phyloP scores from a whole-genome alignment of 768 basidiomycete genomes.

The Pleurotus eryngii region DNA sequence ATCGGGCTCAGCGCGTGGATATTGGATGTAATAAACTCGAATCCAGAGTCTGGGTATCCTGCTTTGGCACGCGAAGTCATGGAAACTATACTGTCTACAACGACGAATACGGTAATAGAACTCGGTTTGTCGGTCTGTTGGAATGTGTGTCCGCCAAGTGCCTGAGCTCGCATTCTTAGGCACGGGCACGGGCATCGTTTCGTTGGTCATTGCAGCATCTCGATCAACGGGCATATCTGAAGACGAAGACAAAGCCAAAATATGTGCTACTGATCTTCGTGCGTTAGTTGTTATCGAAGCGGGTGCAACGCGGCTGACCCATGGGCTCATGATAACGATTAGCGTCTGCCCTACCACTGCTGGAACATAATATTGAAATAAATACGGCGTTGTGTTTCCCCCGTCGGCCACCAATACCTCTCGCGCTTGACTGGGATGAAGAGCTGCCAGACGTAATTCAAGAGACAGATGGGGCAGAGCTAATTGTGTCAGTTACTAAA shows the following conservation, averaged over 20 bases:
- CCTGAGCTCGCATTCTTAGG: slow-evolving; percentile 41
- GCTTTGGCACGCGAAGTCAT: slow-evolving; percentile 13
- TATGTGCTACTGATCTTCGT: slow-evolving; percentile 72
- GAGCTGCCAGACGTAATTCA: slow-evolving; percentile 43
- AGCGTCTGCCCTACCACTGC: slow-evolving; percentile 82
- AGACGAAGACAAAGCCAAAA: slow-evolving; percentile 30
- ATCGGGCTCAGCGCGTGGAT: slow-evolving; percentile 84
- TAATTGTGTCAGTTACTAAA: slow-evolving; percentile 57
- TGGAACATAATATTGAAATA: slow-evolving; percentile 63
- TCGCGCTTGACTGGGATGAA: slow-evolving; percentile 71
- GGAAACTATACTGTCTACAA: slow-evolving; percentile 31
- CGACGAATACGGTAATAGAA: slow-evolving; percentile 54
- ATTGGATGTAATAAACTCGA: slow-evolving; percentile 27
- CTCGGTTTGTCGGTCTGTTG: slow-evolving; percentile 46
- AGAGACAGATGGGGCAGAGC: slow-evolving; percentile 44
- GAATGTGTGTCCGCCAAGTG: too few relatives aligned
- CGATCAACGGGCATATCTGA: slow-evolving; percentile 31
- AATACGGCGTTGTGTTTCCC: slow-evolving; percentile 35
- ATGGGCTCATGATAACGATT: not conserved
- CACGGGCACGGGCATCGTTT: slow-evolving; percentile 82
- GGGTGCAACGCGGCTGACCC: not conserved
- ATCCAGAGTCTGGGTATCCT: slow-evolving; percentile 5
- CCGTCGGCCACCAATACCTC: slow-evolving; percentile 26
- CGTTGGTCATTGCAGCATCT: slow-evolving; percentile 59
- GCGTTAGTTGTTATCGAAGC: slow-evolving; percentile 19